phyloP scores from a whole-genome alignment of 139 green algal genomes.

The Ettlia oleoabundans region DNA sequence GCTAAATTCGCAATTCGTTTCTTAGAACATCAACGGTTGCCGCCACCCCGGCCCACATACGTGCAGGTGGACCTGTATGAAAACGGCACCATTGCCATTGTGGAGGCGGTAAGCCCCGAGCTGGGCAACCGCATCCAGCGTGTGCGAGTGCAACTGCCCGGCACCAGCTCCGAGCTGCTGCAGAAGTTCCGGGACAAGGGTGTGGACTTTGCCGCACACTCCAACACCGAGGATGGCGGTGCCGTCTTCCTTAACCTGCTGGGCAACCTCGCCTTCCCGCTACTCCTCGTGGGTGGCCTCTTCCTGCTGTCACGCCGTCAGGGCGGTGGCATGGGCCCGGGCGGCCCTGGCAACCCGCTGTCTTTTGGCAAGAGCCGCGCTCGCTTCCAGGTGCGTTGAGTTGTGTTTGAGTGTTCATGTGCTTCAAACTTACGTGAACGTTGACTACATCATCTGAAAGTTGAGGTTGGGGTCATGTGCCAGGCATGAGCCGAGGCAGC shows the following conservation, averaged over 20 bases:
- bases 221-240: slow-evolving; percentile 92
- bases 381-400: too few species aligned
- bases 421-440: too few species aligned
- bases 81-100: slow-evolving; percentile 99
- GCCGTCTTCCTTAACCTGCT: slow-evolving; percentile 94
- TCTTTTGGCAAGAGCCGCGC: slow-evolving; percentile 98
- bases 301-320: slow-evolving; percentile 95
- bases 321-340: slow-evolving; percentile 73
- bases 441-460: too few species aligned
- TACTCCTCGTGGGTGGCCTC: slow-evolving; percentile 98
- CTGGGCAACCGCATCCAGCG: slow-evolving; percentile 99
- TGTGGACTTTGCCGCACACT: slow-evolving; percentile 98
- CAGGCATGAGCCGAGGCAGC: too few species aligned
- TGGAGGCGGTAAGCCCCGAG: slow-evolving; percentile 98
- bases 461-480: too few species aligned
- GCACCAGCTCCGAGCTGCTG: slow-evolving; percentile 93
- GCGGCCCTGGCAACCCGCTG: slow-evolving; percentile 92
- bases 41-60: too few species aligned
- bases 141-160: slow-evolving; percentile 98
- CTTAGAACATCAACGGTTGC: too few species aligned
- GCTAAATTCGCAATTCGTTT: too few species aligned
- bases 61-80: slow-evolving; percentile 98
- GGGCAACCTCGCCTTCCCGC: slow-evolving; percentile 98
- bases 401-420: too few species aligned
- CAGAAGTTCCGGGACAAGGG: slow-evolving; percentile 97